Evolutionary conservation across 768 basidiomycete genomes (phyloP), one percentile per base, ranked within the genome.

Genomic region (Podaxis sp.): DNA sequence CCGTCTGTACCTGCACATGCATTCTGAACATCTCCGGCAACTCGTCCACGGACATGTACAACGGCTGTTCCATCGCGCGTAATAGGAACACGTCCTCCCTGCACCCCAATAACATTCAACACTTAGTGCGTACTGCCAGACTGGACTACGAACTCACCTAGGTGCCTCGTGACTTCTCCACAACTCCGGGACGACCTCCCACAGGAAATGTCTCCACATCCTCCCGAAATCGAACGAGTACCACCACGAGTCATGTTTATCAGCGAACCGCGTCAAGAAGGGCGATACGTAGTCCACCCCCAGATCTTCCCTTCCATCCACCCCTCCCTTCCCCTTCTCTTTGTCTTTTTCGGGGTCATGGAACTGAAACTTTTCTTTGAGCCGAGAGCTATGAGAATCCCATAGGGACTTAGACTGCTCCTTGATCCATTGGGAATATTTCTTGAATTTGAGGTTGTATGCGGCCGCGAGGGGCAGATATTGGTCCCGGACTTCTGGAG

Each of bases 41-140:
- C 33, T 56, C 61, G 10, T 62, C 54, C 2, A 62, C 17, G 15
- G 36, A 44, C 54, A 56, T 49, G 28, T 54, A 56, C 6, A 22
- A 13, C 3, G 55, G 55, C 26, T 56, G 44, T 51, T 62, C 61
- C 61, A 62, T 62, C 17, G 61, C 55, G 15, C 61, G 54, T 3
- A 62, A 33, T 40, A 62, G 15, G 33, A 62, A 50, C 4, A 62
- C 22, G 30, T 62, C 61, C 61, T 62, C 61, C 50, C 61, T 56
- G 22, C 5, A 5, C 22, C 48, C 28, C 36, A 8, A 37, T 11
- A 17, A 26, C 15, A 6, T 28, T 50, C 10, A 50, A 17, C 5
- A 50, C 26, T 38, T 8, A 24, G 22, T 22, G 3, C 5, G 10
- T 11, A 2, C 17, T n/a, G 3, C 24, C 6, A 24, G 4, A 11